Evolutionary conservation across 768 basidiomycete genomes (phyloP).

Genomic region (Rhodosporidiobolus sp.): DNA sequence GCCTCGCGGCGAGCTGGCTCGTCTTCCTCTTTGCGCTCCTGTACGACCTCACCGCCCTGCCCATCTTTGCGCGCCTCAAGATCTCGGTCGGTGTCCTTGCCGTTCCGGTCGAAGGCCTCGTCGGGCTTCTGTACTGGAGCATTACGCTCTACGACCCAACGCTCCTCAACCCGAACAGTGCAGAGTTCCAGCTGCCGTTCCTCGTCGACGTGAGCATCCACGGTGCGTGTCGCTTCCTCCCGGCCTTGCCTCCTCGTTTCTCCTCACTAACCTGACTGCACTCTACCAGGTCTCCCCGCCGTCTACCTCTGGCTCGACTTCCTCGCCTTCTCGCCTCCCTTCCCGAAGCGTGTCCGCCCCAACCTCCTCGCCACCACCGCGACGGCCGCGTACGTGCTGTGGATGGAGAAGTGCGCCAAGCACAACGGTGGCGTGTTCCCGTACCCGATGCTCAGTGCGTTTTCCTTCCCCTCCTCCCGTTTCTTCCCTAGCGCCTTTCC

Average conservation of each 20-base stretch:
- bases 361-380: constrained; percentile 13
- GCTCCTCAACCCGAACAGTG: constrained; percentile 35
- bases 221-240: constrained; percentile 30
- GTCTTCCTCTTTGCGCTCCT: constrained; percentile 32
- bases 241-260: background rate
- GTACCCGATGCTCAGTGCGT: constrained; percentile 39
- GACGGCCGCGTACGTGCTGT: constrained; percentile 15
- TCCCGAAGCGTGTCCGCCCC: constrained; percentile 31
- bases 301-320: constrained; percentile 43
- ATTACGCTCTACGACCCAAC: constrained; percentile 34
- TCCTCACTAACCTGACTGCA: background rate
- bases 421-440: constrained; percentile 34
- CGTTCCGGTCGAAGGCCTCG: constrained; percentile 38
- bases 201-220: constrained; percentile 39
- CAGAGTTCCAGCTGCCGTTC: constrained; percentile 35
- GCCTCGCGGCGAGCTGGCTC: constrained; percentile 27
- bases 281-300: constrained; percentile 33
- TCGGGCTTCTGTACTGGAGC: constrained; percentile 41
- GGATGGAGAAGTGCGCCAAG: constrained; percentile 38
- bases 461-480: too few relatives aligned
- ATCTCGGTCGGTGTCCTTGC: constrained; percentile 23
- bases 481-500: too few relatives aligned
- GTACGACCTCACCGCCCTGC: constrained; percentile 34
- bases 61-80: constrained; percentile 31
- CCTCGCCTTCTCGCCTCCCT: constrained; percentile 39